Evolutionary conservation across 2,329 filamentous ascomycete genomes (phyloP).

Genomic region (Penicillium vulpinum): DNA sequence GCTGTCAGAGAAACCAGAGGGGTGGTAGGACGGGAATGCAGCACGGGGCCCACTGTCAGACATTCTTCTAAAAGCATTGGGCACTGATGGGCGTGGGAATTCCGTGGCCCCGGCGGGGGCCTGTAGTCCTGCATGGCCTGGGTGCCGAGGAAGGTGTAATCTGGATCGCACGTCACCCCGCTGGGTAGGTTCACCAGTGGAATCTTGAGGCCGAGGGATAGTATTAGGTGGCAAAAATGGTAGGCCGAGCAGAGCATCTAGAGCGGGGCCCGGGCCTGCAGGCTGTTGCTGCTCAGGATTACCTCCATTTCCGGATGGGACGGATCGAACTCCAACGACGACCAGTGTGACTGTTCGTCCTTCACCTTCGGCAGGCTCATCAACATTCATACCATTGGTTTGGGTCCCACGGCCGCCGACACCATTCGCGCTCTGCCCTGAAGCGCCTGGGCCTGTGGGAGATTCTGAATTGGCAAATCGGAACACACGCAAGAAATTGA

Average conservation of each 20-base stretch:
- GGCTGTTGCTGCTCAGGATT: conserved; percentile 48
- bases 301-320: conserved; percentile 54
- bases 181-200: conserved; percentile 52
- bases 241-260: conserved; percentile 49
- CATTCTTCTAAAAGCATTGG: conserved; percentile 31
- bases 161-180: conserved; percentile 57
- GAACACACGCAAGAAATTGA: conserved; percentile 70
- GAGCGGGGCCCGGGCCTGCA: conserved; percentile 39
- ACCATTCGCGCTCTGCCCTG: conserved; percentile 27
- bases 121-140: conserved; percentile 55
- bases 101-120: conserved; percentile 54
- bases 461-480: conserved; percentile 59
- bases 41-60: conserved; percentile 34
- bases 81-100: conserved; percentile 53
- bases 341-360: conserved; percentile 67
- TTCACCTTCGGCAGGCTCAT: conserved; percentile 45
- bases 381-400: conserved; percentile 41
- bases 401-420: conserved; percentile 26
- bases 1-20: conserved; percentile 54
- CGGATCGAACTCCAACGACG: conserved; percentile 68
- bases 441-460: conserved; percentile 23
- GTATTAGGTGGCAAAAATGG: conserved; percentile 48
- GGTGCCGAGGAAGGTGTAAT: conserved; percentile 52
- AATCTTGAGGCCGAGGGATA: conserved; percentile 43
- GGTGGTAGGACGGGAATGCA: conserved; percentile 36